phyloP scores from a whole-genome alignment of 495 filamentous ascomycete species.

The Massariosphaeria phaeospora region DNA sequence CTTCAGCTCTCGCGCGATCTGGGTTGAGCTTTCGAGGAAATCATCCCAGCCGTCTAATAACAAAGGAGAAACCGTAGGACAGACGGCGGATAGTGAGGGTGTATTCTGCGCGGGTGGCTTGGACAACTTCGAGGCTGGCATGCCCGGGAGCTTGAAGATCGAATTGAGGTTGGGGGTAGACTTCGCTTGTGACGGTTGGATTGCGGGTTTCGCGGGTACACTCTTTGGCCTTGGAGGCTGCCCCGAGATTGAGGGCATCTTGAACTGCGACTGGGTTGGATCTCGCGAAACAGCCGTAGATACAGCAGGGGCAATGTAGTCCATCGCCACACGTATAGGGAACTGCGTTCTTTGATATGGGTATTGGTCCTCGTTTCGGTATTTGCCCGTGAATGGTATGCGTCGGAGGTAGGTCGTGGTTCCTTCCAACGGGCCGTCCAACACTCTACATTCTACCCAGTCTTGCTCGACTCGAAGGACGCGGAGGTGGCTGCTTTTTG shows the following conservation, averaged over 20 bases:
- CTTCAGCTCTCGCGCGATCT: conserved; percentile 37
- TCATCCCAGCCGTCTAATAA: conserved; percentile 33
- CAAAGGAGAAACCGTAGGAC: not conserved
- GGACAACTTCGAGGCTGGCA: conserved; percentile 5
- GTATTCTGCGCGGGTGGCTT: not conserved
- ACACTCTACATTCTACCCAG: conserved; percentile 17
- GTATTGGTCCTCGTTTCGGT: conserved; percentile 13
- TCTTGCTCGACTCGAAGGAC: conserved; percentile 13
- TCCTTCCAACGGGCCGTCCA: conserved; percentile 22
- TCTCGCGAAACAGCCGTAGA: not conserved
- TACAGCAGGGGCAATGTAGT: no score
- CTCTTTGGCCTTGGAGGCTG: not conserved
- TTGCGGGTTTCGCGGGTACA: conserved; percentile 2
- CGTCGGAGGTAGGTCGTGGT: conserved; percentile 18
- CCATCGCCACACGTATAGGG: conserved; percentile 19
- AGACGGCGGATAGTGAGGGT: not conserved
- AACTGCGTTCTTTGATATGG: conserved; percentile 24
- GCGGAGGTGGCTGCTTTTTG: conserved; percentile 17
- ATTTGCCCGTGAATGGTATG: conserved; percentile 15
- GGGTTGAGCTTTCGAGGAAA: conserved; percentile 37
- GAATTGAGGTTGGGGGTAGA: not conserved
- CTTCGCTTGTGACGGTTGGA: not conserved
- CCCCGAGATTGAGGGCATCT: not conserved
- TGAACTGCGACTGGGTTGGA: not conserved
- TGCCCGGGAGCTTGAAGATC: conserved; percentile 11